phyloP scores from a whole-genome alignment of 1,139 yeast genomes.

The Blastobotrys capitulatus region DNA sequence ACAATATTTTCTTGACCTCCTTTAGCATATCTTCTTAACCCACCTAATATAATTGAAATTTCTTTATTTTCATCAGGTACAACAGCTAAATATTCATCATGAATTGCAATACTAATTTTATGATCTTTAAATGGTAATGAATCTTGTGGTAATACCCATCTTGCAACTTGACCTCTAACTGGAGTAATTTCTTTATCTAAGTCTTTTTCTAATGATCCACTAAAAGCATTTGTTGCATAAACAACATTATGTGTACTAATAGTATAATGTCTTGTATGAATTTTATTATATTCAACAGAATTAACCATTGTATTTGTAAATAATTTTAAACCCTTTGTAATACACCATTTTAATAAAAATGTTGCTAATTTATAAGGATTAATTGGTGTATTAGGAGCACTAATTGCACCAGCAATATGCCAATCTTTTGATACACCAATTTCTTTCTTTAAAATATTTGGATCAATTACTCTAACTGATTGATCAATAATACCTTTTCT shows the following conservation, averaged over 20 bases:
- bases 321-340: constrained; percentile 34
- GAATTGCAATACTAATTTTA: constrained; percentile 9
- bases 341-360: constrained; percentile 30
- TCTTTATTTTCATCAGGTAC: constrained; percentile 7
- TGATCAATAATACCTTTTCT: constrained; percentile 13
- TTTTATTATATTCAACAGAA: constrained; percentile 23
- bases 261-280: constrained; percentile 34
- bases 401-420: constrained; percentile 29
- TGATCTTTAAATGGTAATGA: constrained; percentile 5
- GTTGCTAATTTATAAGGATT: constrained; percentile 41
- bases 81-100: constrained; percentile 13
- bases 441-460: constrained; percentile 16
- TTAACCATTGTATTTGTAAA: constrained; percentile 40
- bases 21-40: constrained; percentile 24
- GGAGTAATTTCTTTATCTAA: constrained; percentile 17
- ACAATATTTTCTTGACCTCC: constrained; percentile 17
- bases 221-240: constrained; percentile 41
- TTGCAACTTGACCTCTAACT: constrained; percentile 26
- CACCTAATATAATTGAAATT: constrained; percentile 24
- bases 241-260: constrained; percentile 35
- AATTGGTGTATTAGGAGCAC: constrained; percentile 38
- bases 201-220: constrained; percentile 26
- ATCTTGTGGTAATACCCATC: constrained; percentile 11
- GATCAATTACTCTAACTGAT: constrained; percentile 2
- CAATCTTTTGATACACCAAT: constrained; percentile 14